A percentile compares a stretch with the other conserved stretches of the same genome.
Evolutionary conservation across 75 land plant genomes (phyloP).

Genomic region (Sequoiadendron giganteum): DNA sequence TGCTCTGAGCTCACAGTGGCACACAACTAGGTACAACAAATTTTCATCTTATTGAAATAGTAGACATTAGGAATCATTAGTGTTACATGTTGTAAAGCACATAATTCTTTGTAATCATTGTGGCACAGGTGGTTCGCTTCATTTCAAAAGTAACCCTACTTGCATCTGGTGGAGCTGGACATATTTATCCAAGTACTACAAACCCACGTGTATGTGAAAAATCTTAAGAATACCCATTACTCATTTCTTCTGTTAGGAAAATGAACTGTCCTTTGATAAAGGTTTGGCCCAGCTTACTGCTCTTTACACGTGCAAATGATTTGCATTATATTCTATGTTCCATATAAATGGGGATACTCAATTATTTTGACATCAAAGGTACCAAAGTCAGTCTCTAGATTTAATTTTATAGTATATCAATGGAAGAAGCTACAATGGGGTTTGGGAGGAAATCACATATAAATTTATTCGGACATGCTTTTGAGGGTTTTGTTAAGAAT

Average conservation of each 20-base stretch:
- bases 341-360: background rate
- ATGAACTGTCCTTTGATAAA: background rate
- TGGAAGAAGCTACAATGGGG: background rate
- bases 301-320: background rate
- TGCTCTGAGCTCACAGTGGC: background rate
- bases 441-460: background rate
- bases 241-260: background rate
- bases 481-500: background rate
- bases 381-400: background rate
- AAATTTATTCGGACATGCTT: background rate
- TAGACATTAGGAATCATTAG: background rate
- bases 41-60: background rate
- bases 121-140: conserved; percentile 72
- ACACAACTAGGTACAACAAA: background rate
- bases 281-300: background rate
- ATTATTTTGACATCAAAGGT: background rate
- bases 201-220: conserved; percentile 78
- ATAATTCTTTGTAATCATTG: conserved; percentile 5
- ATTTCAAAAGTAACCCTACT: conserved; percentile 91
- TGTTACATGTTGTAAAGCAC: background rate
- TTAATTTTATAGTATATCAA: background rate
- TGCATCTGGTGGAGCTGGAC: conserved; percentile 99
- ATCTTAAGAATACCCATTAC: background rate
- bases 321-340: background rate
- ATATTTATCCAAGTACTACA: conserved; percentile 93